Evolutionary conservation across 2,329 filamentous ascomycete species (phyloP).

Genomic region (Beauveria medogensis): DNA sequence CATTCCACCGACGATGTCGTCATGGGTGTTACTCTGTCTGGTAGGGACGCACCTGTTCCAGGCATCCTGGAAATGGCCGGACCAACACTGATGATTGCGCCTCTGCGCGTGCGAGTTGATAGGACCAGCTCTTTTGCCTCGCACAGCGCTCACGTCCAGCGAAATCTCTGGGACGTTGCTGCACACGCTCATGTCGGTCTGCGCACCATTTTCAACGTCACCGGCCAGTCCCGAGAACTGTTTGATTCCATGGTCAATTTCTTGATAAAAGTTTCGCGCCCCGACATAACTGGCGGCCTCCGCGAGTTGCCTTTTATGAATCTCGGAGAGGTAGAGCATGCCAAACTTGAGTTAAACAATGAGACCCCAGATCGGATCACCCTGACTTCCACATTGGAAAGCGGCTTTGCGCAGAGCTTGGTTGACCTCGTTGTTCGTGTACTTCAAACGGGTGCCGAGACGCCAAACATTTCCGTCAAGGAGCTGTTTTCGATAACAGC

Average conservation of each 20-base stretch:
- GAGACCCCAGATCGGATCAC: neutral
- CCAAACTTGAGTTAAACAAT: neutral
- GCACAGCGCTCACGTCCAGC: neutral
- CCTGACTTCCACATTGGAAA: neutral
- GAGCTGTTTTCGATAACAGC: neutral
- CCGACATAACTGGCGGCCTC: neutral
- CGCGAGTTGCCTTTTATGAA: neutral
- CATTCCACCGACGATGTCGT: conserved; percentile 9
- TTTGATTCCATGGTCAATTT: neutral
- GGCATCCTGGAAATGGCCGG: conserved; percentile 13
- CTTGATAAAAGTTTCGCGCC: neutral
- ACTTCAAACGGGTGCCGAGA: neutral
- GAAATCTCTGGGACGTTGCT: neutral
- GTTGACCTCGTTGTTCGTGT: neutral
- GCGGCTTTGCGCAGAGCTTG: neutral
- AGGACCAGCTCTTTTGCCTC: neutral
- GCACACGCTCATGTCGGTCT: neutral
- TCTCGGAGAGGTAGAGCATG: neutral
- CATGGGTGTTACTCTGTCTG: conserved; percentile 15
- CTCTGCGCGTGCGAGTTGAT: conserved; percentile 12
- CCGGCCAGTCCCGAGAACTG: neutral
- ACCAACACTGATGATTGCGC: conserved; percentile 13
- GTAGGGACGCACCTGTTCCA: conserved; percentile 12
- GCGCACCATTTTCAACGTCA: neutral
- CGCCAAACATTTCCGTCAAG: neutral